Evolutionary conservation across 108 stramenopile species (phyloP), one percentile per base, ranked within the genome.

Genomic region (Asterionellopsis glacialis): DNA sequence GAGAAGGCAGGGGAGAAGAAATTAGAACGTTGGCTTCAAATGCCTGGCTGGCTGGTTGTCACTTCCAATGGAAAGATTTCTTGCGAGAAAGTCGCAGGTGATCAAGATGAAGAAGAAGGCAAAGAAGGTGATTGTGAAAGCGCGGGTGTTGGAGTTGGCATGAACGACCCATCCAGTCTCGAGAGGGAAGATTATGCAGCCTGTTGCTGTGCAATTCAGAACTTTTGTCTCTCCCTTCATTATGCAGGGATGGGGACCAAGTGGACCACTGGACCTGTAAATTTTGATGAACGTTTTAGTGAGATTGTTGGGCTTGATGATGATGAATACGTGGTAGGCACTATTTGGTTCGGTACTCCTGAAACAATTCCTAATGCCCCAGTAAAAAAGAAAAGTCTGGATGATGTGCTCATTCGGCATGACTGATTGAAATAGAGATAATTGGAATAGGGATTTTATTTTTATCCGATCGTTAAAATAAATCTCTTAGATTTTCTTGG

Each of bases 251-350:
- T 83, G 50, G 81, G 77, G 1, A 76, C 78, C 11, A 83, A 83
- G 53, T 83, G 81, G 81, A 76, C 77, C 16, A 79, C 73, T 12
- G 81, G 81, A 12, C 69, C 80, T 9, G 76, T 81, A 3, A 80
- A 79, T 53, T 79, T 79, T 55, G 74, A 79, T 43, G 22, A 21
- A 18, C 15, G 47, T 11, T 79, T 79, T 51, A 42, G 51, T 15
- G 58, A 75, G 11, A 57, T 61, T 0, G 73, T 72, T 40, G 78
- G 78, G 6, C 61, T 79, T 42, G 5, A 11, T 11, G 61, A 61
- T 1, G 33, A 68, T 26, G 78, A 79, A 59, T 75, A 65, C 39
- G 67, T 66, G 0, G 74, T 79, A n/a, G 78, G 78, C 11, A 75
- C 74, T 9, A 64, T 79, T 25, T 79, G 78, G 78, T 79, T 79